phyloP scores from a whole-genome alignment of 768 basidiomycete genomes.

The Mycena sanguinolenta region DNA sequence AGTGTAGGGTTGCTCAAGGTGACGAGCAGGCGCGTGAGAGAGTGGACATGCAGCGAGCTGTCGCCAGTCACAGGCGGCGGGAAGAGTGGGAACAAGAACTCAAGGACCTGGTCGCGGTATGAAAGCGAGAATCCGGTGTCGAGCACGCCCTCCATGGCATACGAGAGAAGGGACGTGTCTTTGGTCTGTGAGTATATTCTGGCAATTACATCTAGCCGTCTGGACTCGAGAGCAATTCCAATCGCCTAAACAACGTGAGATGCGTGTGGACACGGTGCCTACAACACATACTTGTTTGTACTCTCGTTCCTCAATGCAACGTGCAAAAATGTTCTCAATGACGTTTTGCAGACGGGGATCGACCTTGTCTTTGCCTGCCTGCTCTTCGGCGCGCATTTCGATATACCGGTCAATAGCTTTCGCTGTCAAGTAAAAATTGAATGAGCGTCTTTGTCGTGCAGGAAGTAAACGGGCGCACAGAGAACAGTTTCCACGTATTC shows the following conservation, averaged over 20 bases:
- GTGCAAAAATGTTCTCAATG: slow-evolving; percentile 89
- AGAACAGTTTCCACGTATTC: slow-evolving; percentile 97
- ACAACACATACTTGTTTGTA: slow-evolving; percentile 80
- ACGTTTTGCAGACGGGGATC: slow-evolving; percentile 86
- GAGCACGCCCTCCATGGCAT: slow-evolving; percentile 92
- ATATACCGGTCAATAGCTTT: slow-evolving; percentile 98
- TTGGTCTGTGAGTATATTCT: slow-evolving; percentile 79
- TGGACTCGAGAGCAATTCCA: slow-evolving; percentile 94
- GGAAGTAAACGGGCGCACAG: slow-evolving; percentile 67
- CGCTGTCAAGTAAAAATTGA: slow-evolving; percentile 60
- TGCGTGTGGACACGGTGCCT: slow-evolving; percentile 26
- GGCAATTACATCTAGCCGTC: slow-evolving; percentile 87
- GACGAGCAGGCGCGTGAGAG: slow-evolving; percentile 90
- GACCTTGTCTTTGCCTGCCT: slow-evolving; percentile 68
- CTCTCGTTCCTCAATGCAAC: slow-evolving; percentile 90
- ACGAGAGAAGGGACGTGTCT: slow-evolving; percentile 86
- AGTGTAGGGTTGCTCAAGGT: slow-evolving; percentile 87
- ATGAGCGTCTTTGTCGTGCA: slow-evolving; percentile 9
- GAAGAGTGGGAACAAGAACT: slow-evolving; percentile 89
- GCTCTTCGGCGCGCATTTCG: slow-evolving; percentile 71
- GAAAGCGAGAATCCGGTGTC: slow-evolving; percentile 90
- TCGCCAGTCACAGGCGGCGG: slow-evolving; percentile 78
- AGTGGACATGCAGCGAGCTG: slow-evolving; percentile 81
- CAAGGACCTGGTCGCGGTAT: slow-evolving; percentile 86
- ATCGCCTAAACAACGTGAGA: slow-evolving; percentile 72